phyloP scores from a whole-genome alignment of 441 rosid genomes.

The Populus hybrid region DNA sequence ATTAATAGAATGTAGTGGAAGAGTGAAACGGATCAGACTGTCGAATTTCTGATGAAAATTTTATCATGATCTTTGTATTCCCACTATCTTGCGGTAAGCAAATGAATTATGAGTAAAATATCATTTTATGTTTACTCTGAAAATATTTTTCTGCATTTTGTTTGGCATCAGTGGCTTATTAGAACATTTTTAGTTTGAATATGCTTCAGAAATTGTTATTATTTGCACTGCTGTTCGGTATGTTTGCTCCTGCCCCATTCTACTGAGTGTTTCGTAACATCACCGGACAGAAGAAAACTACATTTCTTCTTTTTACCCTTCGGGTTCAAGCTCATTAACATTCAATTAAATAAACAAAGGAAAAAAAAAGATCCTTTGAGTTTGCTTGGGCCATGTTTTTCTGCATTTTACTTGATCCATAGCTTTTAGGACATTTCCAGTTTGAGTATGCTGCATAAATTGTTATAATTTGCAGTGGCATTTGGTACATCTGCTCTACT shows the following conservation, averaged over 20 bases:
- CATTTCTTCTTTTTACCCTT: neutral
- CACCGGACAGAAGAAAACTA: neutral
- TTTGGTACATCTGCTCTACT: neutral
- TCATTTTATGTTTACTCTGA: neutral
- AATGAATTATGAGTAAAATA: neutral
- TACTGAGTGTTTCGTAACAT: neutral
- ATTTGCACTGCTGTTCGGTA: neutral
- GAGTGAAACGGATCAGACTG: neutral
- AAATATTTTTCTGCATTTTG: neutral
- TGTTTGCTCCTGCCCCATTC: neutral
- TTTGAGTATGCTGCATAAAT: neutral
- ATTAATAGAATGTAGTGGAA: neutral
- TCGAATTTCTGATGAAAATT: neutral
- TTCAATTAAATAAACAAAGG: neutral
- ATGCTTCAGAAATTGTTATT: neutral
- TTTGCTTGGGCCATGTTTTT: neutral
- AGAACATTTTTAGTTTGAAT: neutral
- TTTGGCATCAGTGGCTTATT: neutral
- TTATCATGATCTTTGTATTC: neutral
- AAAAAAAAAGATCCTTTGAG: neutral
- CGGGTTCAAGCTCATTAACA: neutral
- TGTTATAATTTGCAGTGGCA: neutral
- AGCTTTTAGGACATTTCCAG: neutral
- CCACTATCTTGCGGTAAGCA: neutral
- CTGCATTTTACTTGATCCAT: neutral